Evolutionary conservation across 345 rosid genomes (phyloP).

Genomic region (Erucastrum elatum): DNA sequence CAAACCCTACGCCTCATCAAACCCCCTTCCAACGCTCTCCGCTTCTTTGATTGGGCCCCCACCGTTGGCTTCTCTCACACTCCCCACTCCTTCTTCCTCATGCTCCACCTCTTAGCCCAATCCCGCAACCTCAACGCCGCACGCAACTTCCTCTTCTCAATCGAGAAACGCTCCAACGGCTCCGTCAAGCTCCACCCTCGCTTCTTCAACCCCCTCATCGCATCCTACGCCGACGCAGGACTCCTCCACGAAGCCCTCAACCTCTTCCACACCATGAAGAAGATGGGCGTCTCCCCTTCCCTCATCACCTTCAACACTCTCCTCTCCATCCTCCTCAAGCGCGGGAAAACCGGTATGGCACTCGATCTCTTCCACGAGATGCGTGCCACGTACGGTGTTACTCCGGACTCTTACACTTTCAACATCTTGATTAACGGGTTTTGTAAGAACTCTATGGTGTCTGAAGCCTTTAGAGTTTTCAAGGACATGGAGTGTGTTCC

Average conservation of each 20-base stretch:
- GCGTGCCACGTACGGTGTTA: constrained; percentile 72
- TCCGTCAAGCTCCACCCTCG: constrained; percentile 58
- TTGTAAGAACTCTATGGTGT: constrained; percentile 71
- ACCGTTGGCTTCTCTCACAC: constrained; percentile 55
- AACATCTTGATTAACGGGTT: constrained; percentile 74
- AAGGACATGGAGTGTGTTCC: constrained; percentile 65
- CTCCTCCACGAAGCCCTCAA: constrained; percentile 67
- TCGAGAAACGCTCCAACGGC: constrained; percentile 59
- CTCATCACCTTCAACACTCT: constrained; percentile 67
- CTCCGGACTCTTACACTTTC: constrained; percentile 67
- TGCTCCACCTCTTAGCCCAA: constrained; percentile 67
- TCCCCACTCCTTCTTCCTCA: constrained; percentile 55
- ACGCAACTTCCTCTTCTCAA: constrained; percentile 71
- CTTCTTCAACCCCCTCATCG: constrained; percentile 72
- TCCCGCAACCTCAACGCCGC: constrained; percentile 65
- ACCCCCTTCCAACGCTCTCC: constrained; percentile 55
- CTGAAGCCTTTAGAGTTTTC: constrained; percentile 61
- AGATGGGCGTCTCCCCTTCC: constrained; percentile 67
- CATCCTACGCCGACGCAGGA: constrained; percentile 69
- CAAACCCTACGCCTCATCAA: constrained; percentile 61
- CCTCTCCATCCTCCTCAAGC: constrained; percentile 56
- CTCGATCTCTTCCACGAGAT: constrained; percentile 69
- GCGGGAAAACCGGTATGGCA: constrained; percentile 75
- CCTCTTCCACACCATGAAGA: constrained; percentile 66
- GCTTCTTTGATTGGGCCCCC: constrained; percentile 57